Base-by-base conservation (phyloP, 202 grass and related monocot genomes). In the Zizania palustris region DNA sequence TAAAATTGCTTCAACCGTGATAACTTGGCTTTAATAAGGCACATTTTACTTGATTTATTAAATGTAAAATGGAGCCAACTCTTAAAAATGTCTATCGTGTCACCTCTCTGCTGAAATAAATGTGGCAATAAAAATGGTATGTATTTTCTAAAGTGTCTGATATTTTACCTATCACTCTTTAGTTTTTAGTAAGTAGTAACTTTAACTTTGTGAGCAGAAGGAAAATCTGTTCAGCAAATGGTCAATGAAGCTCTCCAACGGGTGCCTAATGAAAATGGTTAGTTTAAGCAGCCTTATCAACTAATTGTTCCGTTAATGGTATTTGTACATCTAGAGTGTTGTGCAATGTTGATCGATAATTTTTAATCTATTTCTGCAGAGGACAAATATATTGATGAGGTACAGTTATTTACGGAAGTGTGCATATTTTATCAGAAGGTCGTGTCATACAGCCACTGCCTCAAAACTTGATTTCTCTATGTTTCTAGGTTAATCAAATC, bases 141-240 rank as follows among this genome's bases (percentile, higher is more conserved):
- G n/a, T 42, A 12, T n/a, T n/a, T n/a, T n/a, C 78, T 62, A 7
- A 71, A 75, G 60, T 37, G 10, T 49, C 7, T 49, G 5, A 28
- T 67, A 39, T 75, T 40, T 48, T 72, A 20, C 3, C n/a, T 50
- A 40, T 19, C 15, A 60, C 19, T 72, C 19, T 67, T 43, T 45
- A 65, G 56, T 35, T 51, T 43, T 77, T 51, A 11, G 44, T 54
- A 49, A 67, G 40, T 44, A 36, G 55, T 63, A 43, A 37, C 21
- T 85, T 84, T 71, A 28, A 61, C 36, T 62, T 68, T 76, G 64
- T 74, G 39, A 21, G 42, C 96, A 99, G 96, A 99, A 85, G 96
- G 96, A 58, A 99, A 99, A 81, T 99, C 96, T 65, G 96, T 99
- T 78, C 92, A 99, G 76, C 74, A 96, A 81, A 99, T 99, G 96